Conservation (phyloP, 768 basidiomycete genomes). For the Phanerochaete carnosa region DNA sequence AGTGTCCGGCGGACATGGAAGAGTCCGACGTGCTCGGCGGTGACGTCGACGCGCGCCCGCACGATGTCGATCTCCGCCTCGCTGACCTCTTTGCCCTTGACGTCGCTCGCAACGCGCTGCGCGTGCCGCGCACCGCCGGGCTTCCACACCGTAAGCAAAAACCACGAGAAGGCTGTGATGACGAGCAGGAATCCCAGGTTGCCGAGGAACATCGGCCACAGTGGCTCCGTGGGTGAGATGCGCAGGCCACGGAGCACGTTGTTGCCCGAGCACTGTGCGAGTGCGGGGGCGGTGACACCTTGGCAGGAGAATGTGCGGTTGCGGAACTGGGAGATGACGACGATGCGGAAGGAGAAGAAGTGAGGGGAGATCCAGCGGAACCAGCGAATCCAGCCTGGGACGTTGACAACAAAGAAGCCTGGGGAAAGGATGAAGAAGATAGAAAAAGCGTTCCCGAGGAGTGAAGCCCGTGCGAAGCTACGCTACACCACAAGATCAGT, state of each 20-base stretch:
- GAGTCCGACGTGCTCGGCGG: constrained; percentile 3
- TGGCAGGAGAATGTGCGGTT: constrained; percentile 8
- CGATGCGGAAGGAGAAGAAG: constrained; percentile 13
- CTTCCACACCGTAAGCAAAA: constrained; percentile 7
- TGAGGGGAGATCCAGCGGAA: constrained; percentile 11
- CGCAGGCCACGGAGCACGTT: constrained; percentile 9
- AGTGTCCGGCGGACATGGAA: constrained; percentile 4
- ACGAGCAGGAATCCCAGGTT: constrained; percentile 7
- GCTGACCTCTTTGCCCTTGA: constrained; percentile 8
- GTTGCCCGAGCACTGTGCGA: constrained; percentile 7
- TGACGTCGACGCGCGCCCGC: constrained; percentile 8
- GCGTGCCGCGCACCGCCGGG: constrained; percentile 11
- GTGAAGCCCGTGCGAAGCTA: constrained; percentile 7
- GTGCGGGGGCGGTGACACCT: constrained; percentile 6
- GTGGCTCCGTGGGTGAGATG: constrained; percentile 9
- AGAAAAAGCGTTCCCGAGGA: constrained; percentile 7
- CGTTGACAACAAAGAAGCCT: constrained; percentile 10
- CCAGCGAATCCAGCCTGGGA: constrained; percentile 11
- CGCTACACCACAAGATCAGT: background rate
- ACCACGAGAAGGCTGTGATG: constrained; percentile 1
- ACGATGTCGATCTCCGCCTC: constrained; percentile 9
- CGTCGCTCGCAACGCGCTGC: background rate
- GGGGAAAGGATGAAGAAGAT: constrained; percentile 13
- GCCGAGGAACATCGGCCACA: constrained; percentile 11
- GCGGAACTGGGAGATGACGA: constrained; percentile 11